phyloP scores from a whole-genome alignment of 306 rosid genomes.

The Fagus crenata region DNA sequence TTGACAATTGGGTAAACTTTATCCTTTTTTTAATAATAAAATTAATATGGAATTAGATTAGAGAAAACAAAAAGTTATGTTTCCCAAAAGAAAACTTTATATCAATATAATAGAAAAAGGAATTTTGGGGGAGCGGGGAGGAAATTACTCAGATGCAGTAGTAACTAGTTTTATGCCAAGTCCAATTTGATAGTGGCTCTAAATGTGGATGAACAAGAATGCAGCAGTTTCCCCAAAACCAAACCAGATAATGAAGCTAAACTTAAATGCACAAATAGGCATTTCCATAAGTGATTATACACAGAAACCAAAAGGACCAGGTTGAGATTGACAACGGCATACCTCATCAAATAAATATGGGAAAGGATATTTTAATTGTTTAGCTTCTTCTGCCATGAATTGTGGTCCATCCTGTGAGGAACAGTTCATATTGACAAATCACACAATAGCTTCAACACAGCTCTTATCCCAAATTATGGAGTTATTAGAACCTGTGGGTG shows the following conservation, averaged over 20 bases:
- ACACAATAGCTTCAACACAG: conserved; percentile 37
- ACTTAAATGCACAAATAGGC: conserved; percentile 19
- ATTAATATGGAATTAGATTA: not conserved
- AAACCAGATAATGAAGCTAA: conserved; percentile 1
- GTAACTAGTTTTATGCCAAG: not conserved
- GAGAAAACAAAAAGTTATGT: not conserved
- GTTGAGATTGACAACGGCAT: conserved; percentile 15
- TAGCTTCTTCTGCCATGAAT: conserved; percentile 90
- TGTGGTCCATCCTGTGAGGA: conserved; percentile 89
- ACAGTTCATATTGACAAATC: conserved; percentile 42
- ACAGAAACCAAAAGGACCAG: conserved; percentile 7
- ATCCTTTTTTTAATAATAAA: not conserved
- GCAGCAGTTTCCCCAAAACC: not conserved
- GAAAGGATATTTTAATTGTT: conserved; percentile 69
- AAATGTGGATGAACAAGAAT: not conserved
- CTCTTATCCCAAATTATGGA: conserved; percentile 36
- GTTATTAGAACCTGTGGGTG: conserved; percentile 80
- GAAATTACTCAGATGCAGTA: not conserved
- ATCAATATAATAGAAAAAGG: not conserved
- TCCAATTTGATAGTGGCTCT: conserved; percentile 4
- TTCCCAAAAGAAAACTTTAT: not conserved
- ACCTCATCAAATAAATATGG: conserved; percentile 94
- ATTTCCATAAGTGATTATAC: conserved; percentile 11
- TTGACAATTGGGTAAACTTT: no score
- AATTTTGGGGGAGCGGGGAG: not conserved